phyloP scores from a whole-genome alignment of 2,329 filamentous ascomycete species.

The Eutypa lata region DNA sequence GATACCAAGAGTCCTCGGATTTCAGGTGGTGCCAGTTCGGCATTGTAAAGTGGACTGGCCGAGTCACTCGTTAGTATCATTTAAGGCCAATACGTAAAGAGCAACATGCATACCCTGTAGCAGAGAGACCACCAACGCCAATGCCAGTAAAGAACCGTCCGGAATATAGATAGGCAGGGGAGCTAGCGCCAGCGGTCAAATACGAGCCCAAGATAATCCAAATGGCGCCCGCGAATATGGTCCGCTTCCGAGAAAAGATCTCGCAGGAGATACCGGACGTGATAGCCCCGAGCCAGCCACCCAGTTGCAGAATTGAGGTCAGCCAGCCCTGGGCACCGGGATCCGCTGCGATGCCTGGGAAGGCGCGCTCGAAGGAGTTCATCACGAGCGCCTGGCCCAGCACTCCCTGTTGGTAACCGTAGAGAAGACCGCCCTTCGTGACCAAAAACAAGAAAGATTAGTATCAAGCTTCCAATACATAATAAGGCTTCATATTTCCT shows the following conservation, averaged over 20 bases:
- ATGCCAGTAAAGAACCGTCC: constrained; percentile 55
- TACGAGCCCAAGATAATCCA: constrained; percentile 40
- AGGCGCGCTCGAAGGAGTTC: constrained; percentile 46
- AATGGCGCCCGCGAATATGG: constrained; percentile 46
- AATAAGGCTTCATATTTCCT: too few species aligned
- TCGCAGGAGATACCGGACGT: constrained; percentile 53
- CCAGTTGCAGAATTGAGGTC: constrained; percentile 48
- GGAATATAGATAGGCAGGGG: constrained; percentile 45
- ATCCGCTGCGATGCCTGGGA: constrained; percentile 44
- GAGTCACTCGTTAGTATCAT: constrained; percentile 1
- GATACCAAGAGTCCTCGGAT: constrained; percentile 13
- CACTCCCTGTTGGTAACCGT: constrained; percentile 54
- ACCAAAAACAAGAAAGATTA: too few species aligned
- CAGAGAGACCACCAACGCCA: constrained; percentile 43
- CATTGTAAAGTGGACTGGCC: constrained; percentile 20
- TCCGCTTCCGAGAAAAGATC: constrained; percentile 49
- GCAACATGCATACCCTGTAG: neutral
- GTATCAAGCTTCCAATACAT: too few species aligned
- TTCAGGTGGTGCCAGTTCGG: constrained; percentile 20
- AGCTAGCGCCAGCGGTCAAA: constrained; percentile 46
- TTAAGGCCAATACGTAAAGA: neutral
- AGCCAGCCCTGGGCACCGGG: constrained; percentile 43
- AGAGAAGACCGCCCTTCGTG: constrained; percentile 41
- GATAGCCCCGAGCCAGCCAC: constrained; percentile 54
- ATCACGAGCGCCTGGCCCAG: constrained; percentile 53